Base-by-base conservation (phyloP, 495 filamentous ascomycete species). In the Podospora didyma region DNA sequence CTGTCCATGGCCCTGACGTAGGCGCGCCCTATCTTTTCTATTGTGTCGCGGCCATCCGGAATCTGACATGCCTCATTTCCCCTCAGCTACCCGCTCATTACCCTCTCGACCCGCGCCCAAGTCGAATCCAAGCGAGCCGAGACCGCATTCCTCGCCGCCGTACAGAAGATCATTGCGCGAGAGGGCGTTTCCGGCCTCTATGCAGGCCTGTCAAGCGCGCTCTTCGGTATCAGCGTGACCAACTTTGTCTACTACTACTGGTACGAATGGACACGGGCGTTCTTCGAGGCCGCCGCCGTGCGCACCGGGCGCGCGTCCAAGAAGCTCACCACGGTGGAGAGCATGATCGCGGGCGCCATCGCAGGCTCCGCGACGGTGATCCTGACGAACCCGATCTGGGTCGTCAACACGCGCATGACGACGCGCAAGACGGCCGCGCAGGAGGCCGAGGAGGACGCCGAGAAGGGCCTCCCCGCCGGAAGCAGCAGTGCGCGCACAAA, bases 171-270 rank as follows among this genome's bases (percentile, higher is more conserved):
- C 64, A 79, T 99, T 42, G 84, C 91, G 61, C 85, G 94, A 60
- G 95, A 99, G 73, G 94, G 94, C 47, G 75, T 96, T 24, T 74
- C 80, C 0, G 95, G 93, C 7, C 83, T 99, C 10, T 99, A 95
- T 46, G 76, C 81, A 14, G 95, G 95, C 14, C 81, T 99, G 3
- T 97, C 93, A 63, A 92, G 87, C 21, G 94, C 94, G 9, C 79
- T 99, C 4, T 97, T 99, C 70, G 94, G 95, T 63, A 97, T 97
- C 75, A 93, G 88, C 71, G 86, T 99, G 56, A 99, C 94, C 53
- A 99, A 99, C 73, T 97, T 99, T 62, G 92, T 99, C 21, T 99
- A 99, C 75, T 99, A 99, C 74, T 99, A 99, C 75, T 99, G 94
- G 89, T 99, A 97, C 76, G 94, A 99, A 76, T 97, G 90, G 89